These are phyloP conservation scores for Camelina sativa DNA, from an alignment of 345 rosid species.

Conservation along the genomic window DNA sequence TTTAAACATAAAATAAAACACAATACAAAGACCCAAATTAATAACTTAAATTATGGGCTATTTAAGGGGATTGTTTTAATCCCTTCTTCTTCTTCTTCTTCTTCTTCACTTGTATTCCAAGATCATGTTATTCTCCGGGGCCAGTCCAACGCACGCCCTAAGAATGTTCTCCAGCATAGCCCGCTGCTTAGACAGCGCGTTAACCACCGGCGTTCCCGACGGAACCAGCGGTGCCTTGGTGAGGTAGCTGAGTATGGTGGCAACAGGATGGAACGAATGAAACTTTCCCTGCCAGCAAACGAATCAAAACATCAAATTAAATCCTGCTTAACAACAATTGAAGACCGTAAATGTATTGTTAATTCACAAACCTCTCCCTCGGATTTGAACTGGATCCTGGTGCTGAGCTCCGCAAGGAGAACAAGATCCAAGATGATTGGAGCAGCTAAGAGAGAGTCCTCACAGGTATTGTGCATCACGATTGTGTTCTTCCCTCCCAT, in stretches of 20 bases:
- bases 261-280: slow-evolving; percentile 98
- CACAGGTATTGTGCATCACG: slow-evolving; percentile 94
- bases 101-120: slow-evolving; percentile 86
- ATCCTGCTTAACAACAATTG: background rate
- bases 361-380: slow-evolving; percentile 72
- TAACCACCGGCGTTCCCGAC: slow-evolving; percentile 94
- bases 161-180: slow-evolving; percentile 98
- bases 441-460: slow-evolving; percentile 96
- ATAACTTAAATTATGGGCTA: slow-evolving; percentile 18
- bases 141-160: slow-evolving; percentile 92
- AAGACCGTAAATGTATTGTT: background rate
- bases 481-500: slow-evolving; percentile 98
- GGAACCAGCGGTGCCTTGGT: slow-evolving; percentile 99
- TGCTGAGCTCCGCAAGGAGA: slow-evolving; percentile 94
- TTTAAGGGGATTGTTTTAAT: background rate
- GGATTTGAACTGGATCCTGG: slow-evolving; percentile 89
- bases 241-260: slow-evolving; percentile 96
- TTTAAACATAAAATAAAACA: slow-evolving; percentile 9
- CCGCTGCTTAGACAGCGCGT: slow-evolving; percentile 93
- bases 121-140: slow-evolving; percentile 99
- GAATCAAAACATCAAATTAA: slow-evolving; percentile 6
- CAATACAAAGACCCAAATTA: slow-evolving; percentile 26
- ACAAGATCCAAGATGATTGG: slow-evolving; percentile 96
- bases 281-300: slow-evolving; percentile 68
- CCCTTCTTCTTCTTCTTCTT: slow-evolving; percentile 41